Conservation (phyloP, 2,329 filamentous ascomycete genomes). For the Fusarium circinatum region DNA sequence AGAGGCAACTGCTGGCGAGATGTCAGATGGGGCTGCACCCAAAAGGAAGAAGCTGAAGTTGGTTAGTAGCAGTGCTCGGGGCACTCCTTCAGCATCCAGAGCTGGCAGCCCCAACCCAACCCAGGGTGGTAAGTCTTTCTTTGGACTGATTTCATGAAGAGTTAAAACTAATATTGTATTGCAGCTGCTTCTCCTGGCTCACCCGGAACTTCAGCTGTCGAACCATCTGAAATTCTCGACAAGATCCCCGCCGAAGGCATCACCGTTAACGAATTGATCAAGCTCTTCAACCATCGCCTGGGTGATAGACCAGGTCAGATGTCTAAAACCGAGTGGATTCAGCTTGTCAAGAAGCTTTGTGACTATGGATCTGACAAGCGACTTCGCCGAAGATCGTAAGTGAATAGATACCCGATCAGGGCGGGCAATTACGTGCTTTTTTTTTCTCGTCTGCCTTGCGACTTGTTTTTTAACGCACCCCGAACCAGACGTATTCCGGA, state of each 20-base stretch:
- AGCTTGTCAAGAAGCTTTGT: slow-evolving; percentile 66
- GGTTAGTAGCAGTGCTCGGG: slow-evolving; percentile 57
- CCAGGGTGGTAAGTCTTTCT: slow-evolving; percentile 50
- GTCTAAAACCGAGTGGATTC: slow-evolving; percentile 66
- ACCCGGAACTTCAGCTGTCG: slow-evolving; percentile 51
- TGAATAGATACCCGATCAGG: not conserved
- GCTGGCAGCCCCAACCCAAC: slow-evolving; percentile 67
- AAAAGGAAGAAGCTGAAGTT: slow-evolving; percentile 69
- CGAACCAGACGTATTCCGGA: not conserved
- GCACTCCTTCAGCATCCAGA: slow-evolving; percentile 68
- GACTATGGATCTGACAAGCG: slow-evolving; percentile 66
- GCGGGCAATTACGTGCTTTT: not conserved
- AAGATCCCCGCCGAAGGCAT: slow-evolving; percentile 66
- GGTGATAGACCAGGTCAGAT: slow-evolving; percentile 63
- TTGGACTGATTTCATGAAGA: not conserved
- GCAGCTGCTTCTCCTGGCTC: slow-evolving; percentile 50
- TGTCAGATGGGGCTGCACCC: slow-evolving; percentile 63
- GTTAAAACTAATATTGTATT: slow-evolving; percentile 15
- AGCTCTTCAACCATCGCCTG: slow-evolving; percentile 64
- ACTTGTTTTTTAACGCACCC: not conserved
- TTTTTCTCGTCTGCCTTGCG: not conserved
- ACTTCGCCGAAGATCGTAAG: slow-evolving; percentile 53
- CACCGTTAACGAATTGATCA: slow-evolving; percentile 63
- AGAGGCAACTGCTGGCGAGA: slow-evolving; percentile 75
- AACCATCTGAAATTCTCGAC: slow-evolving; percentile 64